A percentile compares a stretch with the other conserved stretches of the same genome.
phyloP scores from a whole-genome alignment of 192 early-diverging fungal genomes.

The Lobulomyces angularis region DNA sequence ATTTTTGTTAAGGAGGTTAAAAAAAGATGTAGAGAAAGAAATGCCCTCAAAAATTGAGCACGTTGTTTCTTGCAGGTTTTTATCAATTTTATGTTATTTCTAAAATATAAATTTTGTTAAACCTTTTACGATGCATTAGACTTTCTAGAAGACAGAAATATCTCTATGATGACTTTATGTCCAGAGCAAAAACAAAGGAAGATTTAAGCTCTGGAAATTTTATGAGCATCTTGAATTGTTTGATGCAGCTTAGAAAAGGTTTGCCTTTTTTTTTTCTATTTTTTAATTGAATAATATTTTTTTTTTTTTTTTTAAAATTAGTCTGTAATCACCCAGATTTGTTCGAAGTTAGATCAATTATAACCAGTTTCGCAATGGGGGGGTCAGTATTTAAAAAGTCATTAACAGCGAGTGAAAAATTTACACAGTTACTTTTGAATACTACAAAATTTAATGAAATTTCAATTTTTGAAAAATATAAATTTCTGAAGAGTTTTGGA shows the following conservation, averaged over 20 bases:
- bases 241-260: constrained; percentile 64
- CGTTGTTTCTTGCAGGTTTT: no score
- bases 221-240: constrained; percentile 58
- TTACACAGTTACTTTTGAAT: background rate
- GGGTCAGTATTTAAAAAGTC: constrained; percentile 9
- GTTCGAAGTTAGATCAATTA: constrained; percentile 44
- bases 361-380: constrained; percentile 45
- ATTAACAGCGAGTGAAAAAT: no score
- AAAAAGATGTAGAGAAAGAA: constrained; percentile 81
- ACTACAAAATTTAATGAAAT: background rate
- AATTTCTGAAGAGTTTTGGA: no score
- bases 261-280: no score
- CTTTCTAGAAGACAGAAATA: constrained; percentile 56
- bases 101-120: no score
- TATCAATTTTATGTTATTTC: no score
- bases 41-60: constrained; percentile 87
- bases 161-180: constrained; percentile 71
- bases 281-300: no score
- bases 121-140: no score
- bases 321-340: constrained; percentile 43
- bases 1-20: constrained; percentile 88
- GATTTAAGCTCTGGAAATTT: constrained; percentile 60
- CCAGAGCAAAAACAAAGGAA: constrained; percentile 63
- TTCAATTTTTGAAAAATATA: no score
- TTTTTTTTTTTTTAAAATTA: no score